phyloP scores from a whole-genome alignment of 371 early-diverging fungal species.

The Mortierella sp. region DNA sequence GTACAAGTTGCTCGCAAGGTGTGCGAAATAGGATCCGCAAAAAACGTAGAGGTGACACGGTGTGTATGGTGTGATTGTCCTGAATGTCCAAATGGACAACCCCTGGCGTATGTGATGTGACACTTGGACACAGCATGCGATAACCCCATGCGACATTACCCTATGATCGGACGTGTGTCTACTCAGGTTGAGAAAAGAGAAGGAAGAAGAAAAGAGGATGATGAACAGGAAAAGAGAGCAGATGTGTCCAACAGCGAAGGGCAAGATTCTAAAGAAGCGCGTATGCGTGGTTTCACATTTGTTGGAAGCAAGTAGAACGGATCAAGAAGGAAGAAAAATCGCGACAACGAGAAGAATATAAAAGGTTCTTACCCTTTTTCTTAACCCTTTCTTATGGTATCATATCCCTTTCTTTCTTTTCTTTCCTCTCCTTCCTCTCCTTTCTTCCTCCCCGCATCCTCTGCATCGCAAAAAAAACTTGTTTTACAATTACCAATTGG shows the following conservation, averaged over 20 bases:
- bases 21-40: too few species aligned
- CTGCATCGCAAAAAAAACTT: neutral
- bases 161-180: too few species aligned
- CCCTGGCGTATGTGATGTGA: too few species aligned
- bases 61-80: neutral
- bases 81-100: too few species aligned
- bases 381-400: neutral
- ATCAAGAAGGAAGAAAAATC: neutral
- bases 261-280: neutral
- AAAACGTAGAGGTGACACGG: too few species aligned
- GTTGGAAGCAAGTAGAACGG: neutral
- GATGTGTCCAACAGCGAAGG: too few species aligned
- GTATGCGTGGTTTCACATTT: neutral
- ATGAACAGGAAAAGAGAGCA: neutral
- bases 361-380: neutral
- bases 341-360: neutral
- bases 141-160: too few species aligned
- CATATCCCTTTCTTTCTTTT: neutral
- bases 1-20: too few species aligned
- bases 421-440: neutral
- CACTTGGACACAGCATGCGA: too few species aligned
- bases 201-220: neutral
- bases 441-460: neutral
- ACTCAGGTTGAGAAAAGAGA: too few species aligned
- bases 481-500: neutral